Percentiles rank a stretch among this genome's conserved stretches.
Conservation (phyloP, 345 rosid genomes). For the Eucalyptus dawsonii region DNA sequence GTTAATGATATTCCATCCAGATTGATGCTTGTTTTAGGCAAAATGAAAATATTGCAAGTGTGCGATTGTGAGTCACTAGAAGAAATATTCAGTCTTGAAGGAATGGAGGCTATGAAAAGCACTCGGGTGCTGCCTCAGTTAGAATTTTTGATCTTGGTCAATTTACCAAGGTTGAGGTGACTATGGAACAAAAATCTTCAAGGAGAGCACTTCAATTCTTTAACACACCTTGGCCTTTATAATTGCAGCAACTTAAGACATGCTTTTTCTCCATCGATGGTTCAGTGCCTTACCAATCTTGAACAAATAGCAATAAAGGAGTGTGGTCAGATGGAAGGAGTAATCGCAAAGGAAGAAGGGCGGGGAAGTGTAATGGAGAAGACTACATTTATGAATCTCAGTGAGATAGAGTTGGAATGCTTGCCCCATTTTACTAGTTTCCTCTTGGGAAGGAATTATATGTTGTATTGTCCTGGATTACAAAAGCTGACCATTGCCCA, state of each 20-base stretch:
- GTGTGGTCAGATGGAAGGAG: background rate
- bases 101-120: too few species aligned
- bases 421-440: background rate
- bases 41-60: too few species aligned
- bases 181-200: background rate
- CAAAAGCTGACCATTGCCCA: rapidly evolving
- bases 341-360: background rate
- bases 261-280: background rate
- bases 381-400: background rate
- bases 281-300: background rate
- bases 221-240: rapidly evolving
- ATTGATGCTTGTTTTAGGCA: too few species aligned
- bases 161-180: background rate
- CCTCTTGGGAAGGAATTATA: background rate
- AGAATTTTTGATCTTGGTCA: too few species aligned
- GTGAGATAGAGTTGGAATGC: rapidly evolving
- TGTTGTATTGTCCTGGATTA: rapidly evolving
- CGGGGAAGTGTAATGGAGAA: rapidly evolving
- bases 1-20: too few species aligned
- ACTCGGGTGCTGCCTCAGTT: too few species aligned
- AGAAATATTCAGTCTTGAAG: too few species aligned
- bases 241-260: background rate
- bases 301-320: rapidly evolving
- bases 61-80: too few species aligned
- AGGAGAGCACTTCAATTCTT: background rate